These are phyloP conservation scores for Leccinum sublutescens DNA, from an alignment of 768 basidiomycete genomes.

Conservation along the genomic window DNA sequence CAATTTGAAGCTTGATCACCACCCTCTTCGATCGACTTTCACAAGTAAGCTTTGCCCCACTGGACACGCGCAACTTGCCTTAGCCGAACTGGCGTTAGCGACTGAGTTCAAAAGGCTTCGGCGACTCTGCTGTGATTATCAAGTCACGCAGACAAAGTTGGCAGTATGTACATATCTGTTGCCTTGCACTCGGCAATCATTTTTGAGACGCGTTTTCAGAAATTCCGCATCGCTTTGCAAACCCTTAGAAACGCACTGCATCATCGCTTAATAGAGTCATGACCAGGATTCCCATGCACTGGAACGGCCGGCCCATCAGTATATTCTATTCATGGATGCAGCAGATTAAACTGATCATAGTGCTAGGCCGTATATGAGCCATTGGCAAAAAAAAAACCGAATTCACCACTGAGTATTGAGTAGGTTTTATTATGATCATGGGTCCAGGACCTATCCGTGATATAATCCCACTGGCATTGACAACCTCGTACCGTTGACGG, in stretches of 20 bases:
- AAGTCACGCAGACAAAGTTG: too few species aligned
- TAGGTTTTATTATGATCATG: background rate
- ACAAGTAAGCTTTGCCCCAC: background rate
- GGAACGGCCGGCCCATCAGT: background rate
- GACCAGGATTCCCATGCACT: too few species aligned
- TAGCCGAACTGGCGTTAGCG: background rate
- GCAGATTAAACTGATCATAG: background rate
- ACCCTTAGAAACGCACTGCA: background rate
- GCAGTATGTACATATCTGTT: too few species aligned
- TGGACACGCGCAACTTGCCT: background rate
- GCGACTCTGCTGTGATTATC: background rate
- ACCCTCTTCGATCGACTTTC: too few species aligned
- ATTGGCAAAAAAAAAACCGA: background rate
- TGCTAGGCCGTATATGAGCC: background rate
- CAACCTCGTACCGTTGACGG: background rate
- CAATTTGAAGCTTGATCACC: too few species aligned
- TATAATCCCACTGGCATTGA: conserved; percentile 11
- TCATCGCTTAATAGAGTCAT: too few species aligned
- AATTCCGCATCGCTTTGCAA: background rate
- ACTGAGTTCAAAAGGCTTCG: background rate
- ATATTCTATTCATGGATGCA: background rate
- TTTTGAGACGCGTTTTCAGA: too few species aligned
- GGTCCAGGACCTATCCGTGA: background rate
- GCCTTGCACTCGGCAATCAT: too few species aligned
- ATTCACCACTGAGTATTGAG: background rate